Base-by-base conservation (phyloP, 2,329 filamentous ascomycete genomes). In the Fusarium sp. region DNA sequence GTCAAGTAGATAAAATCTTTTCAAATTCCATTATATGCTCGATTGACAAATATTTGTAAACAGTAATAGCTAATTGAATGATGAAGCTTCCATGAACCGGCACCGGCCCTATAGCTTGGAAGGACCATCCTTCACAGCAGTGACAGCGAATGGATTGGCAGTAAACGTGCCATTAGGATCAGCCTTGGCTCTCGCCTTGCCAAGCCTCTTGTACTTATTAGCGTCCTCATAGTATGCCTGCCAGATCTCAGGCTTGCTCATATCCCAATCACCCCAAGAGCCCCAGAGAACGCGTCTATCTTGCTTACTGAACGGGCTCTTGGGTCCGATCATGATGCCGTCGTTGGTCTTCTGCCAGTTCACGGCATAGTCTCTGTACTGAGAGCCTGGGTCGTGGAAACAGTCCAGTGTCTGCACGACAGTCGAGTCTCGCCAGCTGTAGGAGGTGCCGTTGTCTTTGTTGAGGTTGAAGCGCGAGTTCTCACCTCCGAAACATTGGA, bases 391-490 rank as follows among this genome's bases (percentile, higher is more conserved):
- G 13, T 76, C 75, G 44, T 84, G 78, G 68, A 84, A 85, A 53
- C 80, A 82, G 56, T 85, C 83, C 19, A 83, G 74, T 0, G 74
- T 77, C 35, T 75, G 75, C 7, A 74, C 70, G 7, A 83, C 67
- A 6, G 76, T 81, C 0, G 80, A 79, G 68, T 84, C 82, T 48
- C 83, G 76, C 80, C 81, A 84, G 70, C 80, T 83, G 66, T 80
- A 84, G 1, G 82, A 76, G 0, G 82, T 84, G 9, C 82, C 82
- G 49, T 84, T 84, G 43, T 75, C 71, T 7, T 73, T 76, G 61
- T 84, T 84, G 14, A 63, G 64, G 7, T 67, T 69, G 67, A 83
- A 82, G 58, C 73, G 75, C 8, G 82, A 84, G 51, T 81, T 71
- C 47, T 77, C 75, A 7, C 83, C 83, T 3, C 83, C 83, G 33